Conservation (phyloP, 2,329 filamentous ascomycete species). For the Aspergillus intermedius region DNA sequence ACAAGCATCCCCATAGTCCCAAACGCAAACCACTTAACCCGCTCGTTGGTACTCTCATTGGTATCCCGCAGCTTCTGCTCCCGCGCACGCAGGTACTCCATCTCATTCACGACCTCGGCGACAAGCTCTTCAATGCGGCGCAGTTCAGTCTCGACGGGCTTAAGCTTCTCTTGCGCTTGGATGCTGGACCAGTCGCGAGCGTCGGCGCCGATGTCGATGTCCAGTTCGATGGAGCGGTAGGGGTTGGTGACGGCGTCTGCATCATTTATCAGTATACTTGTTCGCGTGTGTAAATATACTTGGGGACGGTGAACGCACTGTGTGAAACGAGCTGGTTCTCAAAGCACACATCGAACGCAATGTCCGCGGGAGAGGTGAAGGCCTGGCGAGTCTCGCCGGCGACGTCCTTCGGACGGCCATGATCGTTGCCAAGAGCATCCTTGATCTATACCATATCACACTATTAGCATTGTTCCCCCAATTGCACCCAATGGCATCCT, state of each 20-base stretch:
- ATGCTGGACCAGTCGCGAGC: constrained; percentile 98
- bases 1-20: constrained; percentile 87
- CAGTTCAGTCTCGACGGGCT: constrained; percentile 92
- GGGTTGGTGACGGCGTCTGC: constrained; percentile 42
- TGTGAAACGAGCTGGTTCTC: constrained; percentile 67
- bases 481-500: neutral
- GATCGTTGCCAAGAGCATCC: constrained; percentile 93
- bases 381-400: constrained; percentile 86
- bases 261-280: neutral
- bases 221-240: constrained; percentile 73
- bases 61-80: constrained; percentile 97
- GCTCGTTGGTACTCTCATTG: constrained; percentile 98
- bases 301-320: constrained; percentile 46
- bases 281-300: neutral
- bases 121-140: constrained; percentile 88
- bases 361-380: constrained; percentile 87
- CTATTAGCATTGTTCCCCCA: neutral
- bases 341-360: constrained; percentile 94
- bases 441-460: constrained; percentile 60
- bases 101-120: constrained; percentile 79
- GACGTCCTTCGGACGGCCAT: constrained; percentile 83
- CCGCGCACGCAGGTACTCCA: constrained; percentile 85
- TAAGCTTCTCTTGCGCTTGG: constrained; percentile 93
- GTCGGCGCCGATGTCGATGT: constrained; percentile 93
- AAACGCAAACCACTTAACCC: constrained; percentile 98